Base-by-base conservation (phyloP, 164 flowering plant species). In the Piper longum region DNA sequence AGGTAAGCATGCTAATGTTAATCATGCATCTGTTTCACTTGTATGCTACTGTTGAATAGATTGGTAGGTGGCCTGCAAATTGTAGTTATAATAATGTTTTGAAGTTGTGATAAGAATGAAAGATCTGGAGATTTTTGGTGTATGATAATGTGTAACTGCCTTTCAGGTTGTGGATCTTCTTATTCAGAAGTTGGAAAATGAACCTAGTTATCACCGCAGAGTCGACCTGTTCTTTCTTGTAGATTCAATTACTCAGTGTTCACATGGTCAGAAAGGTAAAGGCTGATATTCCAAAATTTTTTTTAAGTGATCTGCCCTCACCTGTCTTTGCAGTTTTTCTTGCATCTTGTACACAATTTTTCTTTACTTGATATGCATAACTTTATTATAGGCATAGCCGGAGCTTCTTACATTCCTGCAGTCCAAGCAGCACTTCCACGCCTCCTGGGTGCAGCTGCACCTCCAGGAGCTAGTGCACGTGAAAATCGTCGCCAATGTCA, bases 401-500 rank as follows among this genome's bases (percentile, higher is more conserved):
- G 92, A 58, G 90, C 99, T 43, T 88, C 97, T 13, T 93, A 90
- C 67, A 74, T 90, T 70, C 95, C 99, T 63, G 79, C 79, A 4
- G 95, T 93, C 65, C 95, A 93, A 80, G 86, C 96, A 43, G 95
- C 97, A 51, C 67, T 93, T 69, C 91, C 99, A 55, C 99, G 97
- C 60, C 87, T 93, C 56, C 72, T 93, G 67, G 88, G 92, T 67
- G 90, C 97, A 64, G 95, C 96, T 76, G 97, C 92, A 65, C 99
- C 99, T 57, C 67, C 91, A 67, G 97, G 99, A 41, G 42, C 86
- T 70, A 74, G 77, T 75, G 95, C 97, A 67, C 91, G 85, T 64
- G 99, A 93, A 80, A 93, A 93, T 72, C 96, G 99, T 44, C 92
- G 96, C 51, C 99, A 90, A 60, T 93, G 97, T 78, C 85, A 73